Evolutionary conservation across 306 rosid species (phyloP).

Genomic region (Hippophae tibetana): DNA sequence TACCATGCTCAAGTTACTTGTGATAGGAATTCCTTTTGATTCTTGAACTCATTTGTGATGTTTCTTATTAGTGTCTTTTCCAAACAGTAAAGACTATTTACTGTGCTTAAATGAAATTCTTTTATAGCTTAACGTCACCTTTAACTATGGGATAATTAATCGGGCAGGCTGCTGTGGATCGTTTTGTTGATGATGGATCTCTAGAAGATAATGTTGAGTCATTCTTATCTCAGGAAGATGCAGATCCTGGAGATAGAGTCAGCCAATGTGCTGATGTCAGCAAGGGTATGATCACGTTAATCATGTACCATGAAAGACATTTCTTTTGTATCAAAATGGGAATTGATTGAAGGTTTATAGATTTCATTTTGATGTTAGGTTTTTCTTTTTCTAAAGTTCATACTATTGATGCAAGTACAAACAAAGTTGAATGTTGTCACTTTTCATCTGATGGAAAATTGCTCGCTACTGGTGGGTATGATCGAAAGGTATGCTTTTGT

Average conservation of each 20-base stretch:
- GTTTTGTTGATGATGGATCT: slow-evolving; percentile 48
- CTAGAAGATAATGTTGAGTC: slow-evolving; percentile 49
- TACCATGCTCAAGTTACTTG: no score
- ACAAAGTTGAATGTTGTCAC: slow-evolving; percentile 66
- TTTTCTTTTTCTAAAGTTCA: slow-evolving; percentile 36
- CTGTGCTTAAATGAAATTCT: no score
- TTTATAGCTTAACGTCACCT: slow-evolving; percentile 2
- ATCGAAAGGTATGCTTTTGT: slow-evolving; percentile 47
- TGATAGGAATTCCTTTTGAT: no score
- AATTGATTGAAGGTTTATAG: slow-evolving; percentile 13
- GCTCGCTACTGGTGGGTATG: slow-evolving; percentile 79
- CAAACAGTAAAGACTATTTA: no score
- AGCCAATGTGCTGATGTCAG: slow-evolving; percentile 26
- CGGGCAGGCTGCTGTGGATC: slow-evolving; percentile 46
- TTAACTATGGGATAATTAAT: slow-evolving; percentile 11
- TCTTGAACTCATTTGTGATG: no score
- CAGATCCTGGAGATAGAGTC: slow-evolving; percentile 34
- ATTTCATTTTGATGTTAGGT: slow-evolving; percentile 28
- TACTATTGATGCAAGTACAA: slow-evolving; percentile 41
- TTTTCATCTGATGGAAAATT: slow-evolving; percentile 84
- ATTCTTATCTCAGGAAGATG: slow-evolving; percentile 37
- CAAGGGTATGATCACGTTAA: slow-evolving; percentile 37
- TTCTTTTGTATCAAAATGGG: neutral
- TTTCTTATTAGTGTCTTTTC: no score
- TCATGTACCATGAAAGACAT: no score